Base-by-base conservation (phyloP, 352 stramenopile species). In the Phytophthora syringae region DNA sequence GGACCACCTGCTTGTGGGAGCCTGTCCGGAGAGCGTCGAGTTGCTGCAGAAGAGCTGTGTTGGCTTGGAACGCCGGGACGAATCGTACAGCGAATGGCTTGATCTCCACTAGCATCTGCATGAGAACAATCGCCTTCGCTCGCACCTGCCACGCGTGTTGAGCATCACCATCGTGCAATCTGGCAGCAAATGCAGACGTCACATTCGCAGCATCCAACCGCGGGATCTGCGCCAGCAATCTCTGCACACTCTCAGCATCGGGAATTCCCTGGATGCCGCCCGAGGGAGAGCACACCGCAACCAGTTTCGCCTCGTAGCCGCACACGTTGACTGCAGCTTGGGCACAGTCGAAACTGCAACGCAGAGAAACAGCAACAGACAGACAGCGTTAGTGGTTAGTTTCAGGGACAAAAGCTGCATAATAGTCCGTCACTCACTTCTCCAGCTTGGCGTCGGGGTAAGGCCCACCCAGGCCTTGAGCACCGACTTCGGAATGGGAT, bases 211-310 rank as follows among this genome's bases (percentile, higher is more conserved):
- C 57, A 9, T 86, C 70, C 22, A 89, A 74, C n/a, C 64, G 48
- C 7, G 60, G 49, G 15, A 75, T 72, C 25, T 89, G 74, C 13
- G 65, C 58, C 21, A 89, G 27, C n/a, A 91, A 76, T 3, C 78
- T 71, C 45, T 79, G 57, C 11, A 89, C 51, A 18, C 68, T 68
- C 28, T 86, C 69, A 16, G 74, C 42, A 40, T 86, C 80, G 2
- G 82, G 82, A 5, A 84, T 65, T 25, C 82, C 79, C 20, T 86
- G 79, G 25, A 91, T 85, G 15, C 80, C 80, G 6, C 80, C 71
- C 1, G 50, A 22, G 30, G 78, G 72, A 0, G 82, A 88, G 34
- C 72, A 86, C 51, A 88, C 58, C 9, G 67, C 64, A 24, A 89
- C 67, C 9, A 91, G 57, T 39, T 79, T 83, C 12, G 64, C 58